Percentiles rank a stretch among this genome's conserved stretches.
phyloP scores from a whole-genome alignment of 2,329 filamentous ascomycete genomes.

The Domatiomyces globalis region DNA sequence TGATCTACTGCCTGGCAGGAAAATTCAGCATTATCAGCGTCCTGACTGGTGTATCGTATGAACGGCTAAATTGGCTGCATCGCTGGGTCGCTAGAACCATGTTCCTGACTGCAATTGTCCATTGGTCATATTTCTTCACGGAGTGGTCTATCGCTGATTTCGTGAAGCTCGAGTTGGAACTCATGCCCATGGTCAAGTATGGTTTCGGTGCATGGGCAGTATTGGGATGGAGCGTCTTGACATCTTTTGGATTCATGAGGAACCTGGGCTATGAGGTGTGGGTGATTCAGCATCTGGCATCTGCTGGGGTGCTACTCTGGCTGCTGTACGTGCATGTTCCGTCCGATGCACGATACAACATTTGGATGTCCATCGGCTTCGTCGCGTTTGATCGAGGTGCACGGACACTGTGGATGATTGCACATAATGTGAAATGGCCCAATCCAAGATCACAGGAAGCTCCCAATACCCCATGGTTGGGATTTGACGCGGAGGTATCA shows the following conservation, averaged over 20 bases:
- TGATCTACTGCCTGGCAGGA: slow-evolving; percentile 42
- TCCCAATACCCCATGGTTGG: neutral
- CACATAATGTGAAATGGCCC: slow-evolving; percentile 8
- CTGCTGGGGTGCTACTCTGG: slow-evolving; percentile 35
- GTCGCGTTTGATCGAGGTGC: slow-evolving; percentile 11
- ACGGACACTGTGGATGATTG: slow-evolving; percentile 6
- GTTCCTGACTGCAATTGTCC: slow-evolving; percentile 40
- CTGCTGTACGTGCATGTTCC: slow-evolving; percentile 23
- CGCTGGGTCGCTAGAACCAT: slow-evolving; percentile 38
- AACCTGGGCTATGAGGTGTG: slow-evolving; percentile 40
- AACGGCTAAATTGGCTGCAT: slow-evolving; percentile 40
- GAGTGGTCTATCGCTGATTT: slow-evolving; percentile 40
- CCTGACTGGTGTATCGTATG: slow-evolving; percentile 35
- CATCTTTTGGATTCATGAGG: slow-evolving; percentile 37
- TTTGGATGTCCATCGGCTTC: slow-evolving; percentile 13
- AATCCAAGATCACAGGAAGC: neutral
- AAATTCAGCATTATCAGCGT: slow-evolving; percentile 41
- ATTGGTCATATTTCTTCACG: slow-evolving; percentile 41
- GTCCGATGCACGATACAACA: slow-evolving; percentile 13
- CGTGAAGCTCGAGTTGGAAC: slow-evolving; percentile 33
- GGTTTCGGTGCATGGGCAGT: slow-evolving; percentile 41
- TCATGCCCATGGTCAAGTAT: slow-evolving; percentile 35
- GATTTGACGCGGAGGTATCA: slow-evolving; percentile 7
- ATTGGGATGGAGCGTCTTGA: slow-evolving; percentile 38
- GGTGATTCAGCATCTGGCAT: slow-evolving; percentile 40